Percentiles rank a stretch among this genome's conserved stretches.
These are phyloP conservation scores for Anthoceros angustus DNA, from an alignment of 225 moss, liverwort and hornwort species.

Conservation along the genomic window DNA sequence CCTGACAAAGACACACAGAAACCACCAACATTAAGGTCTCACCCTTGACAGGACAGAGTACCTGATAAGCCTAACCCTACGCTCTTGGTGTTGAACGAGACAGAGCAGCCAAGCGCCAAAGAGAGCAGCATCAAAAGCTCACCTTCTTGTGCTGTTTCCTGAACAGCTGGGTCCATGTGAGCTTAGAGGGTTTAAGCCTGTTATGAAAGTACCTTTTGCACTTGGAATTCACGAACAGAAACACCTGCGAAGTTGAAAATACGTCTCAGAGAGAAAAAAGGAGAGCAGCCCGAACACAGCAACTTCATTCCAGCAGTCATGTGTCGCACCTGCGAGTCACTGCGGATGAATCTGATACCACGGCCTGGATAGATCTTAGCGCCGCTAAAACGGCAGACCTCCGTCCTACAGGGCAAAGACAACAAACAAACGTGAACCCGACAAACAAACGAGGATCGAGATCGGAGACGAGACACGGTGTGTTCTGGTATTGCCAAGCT, in stretches of 20 bases:
- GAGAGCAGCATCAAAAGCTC: background rate
- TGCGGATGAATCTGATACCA: constrained; percentile 29
- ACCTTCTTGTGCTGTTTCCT: constrained; percentile 38
- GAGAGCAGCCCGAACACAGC: background rate
- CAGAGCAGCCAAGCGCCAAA: too few species aligned
- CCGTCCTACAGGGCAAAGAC: constrained; percentile 14
- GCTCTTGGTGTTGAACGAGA: too few species aligned
- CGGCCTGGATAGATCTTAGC: constrained; percentile 31
- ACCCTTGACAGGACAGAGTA: too few species aligned
- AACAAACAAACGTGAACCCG: too few species aligned
- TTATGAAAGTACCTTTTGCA: constrained; percentile 37
- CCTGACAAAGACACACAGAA: constrained; percentile 3
- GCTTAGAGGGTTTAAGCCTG: constrained; percentile 30
- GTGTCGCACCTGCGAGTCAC: constrained; percentile 20
- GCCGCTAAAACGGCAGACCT: constrained; percentile 34
- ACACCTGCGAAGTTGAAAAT: constrained; percentile 7
- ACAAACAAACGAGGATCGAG: too few species aligned
- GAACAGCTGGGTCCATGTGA: constrained; percentile 29
- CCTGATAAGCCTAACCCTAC: too few species aligned
- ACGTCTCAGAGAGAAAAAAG: background rate
- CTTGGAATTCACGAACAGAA: constrained; percentile 32
- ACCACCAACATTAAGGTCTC: too few species aligned
- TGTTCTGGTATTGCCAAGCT: too few species aligned
- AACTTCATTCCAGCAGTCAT: background rate
- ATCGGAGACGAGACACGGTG: too few species aligned